Conservation (phyloP, 192 early-diverging fungal species). For the Coemansia sp. region DNA sequence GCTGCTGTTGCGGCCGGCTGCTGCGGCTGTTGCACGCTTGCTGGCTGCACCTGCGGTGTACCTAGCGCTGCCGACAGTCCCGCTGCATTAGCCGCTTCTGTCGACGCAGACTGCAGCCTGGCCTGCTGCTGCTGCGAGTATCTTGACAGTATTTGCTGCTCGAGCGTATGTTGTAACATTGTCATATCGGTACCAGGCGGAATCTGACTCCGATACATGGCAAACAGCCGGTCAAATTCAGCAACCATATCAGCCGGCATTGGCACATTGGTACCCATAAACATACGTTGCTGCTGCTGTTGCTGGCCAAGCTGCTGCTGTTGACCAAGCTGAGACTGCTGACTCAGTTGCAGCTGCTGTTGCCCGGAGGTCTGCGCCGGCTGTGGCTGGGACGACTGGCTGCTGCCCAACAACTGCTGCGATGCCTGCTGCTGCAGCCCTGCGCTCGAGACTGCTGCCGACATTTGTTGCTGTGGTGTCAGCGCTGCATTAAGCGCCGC, state of each 20-base stretch:
- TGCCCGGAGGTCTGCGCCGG: constrained; percentile 1
- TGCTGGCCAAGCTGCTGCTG: constrained; percentile 14
- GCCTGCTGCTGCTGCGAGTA: constrained; percentile 16
- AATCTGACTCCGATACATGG: constrained; percentile 11
- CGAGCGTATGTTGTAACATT: constrained; percentile 10
- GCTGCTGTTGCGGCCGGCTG: constrained; percentile 1
- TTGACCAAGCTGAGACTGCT: constrained; percentile 8
- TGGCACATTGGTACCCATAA: constrained; percentile 20
- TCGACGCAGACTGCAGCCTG: neutral
- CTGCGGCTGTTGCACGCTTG: constrained; percentile 10
- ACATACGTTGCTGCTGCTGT: constrained; percentile 25
- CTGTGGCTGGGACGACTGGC: neutral
- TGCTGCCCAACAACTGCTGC: constrained; percentile 1
- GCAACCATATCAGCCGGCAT: constrained; percentile 25
- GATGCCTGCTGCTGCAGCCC: constrained; percentile 4
- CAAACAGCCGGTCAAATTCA: constrained; percentile 31
- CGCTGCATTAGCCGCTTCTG: neutral
- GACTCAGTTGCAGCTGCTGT: neutral
- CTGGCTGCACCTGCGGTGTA: constrained; percentile 1
- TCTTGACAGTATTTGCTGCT: constrained; percentile 16
- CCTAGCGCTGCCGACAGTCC: neutral
- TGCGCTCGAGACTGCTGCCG: neutral
- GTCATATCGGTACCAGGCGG: constrained; percentile 7
- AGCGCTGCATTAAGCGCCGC: neutral
- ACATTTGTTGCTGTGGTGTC: constrained; percentile 7